These are phyloP conservation scores for Trifolium dubium DNA, from an alignment of 306 rosid genomes.

Conservation along the genomic window DNA sequence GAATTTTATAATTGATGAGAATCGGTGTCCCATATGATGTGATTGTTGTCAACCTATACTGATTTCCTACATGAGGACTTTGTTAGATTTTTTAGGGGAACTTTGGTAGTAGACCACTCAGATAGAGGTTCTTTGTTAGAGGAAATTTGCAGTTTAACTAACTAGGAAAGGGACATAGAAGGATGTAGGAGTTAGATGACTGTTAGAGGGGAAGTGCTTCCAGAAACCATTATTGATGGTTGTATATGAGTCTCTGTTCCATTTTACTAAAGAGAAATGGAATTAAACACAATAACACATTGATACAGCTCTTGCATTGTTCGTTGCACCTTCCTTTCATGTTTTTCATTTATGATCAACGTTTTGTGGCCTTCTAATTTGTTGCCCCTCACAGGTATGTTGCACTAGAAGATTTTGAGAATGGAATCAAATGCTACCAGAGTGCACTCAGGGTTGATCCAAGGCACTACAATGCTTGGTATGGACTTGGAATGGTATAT, in stretches of 20 bases:
- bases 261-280: constrained; percentile 5
- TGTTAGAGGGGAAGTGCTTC: not conserved
- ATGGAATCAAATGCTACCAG: constrained; percentile 91
- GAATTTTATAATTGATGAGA: not conserved
- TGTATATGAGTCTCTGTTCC: not conserved
- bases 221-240: not conserved
- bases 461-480: constrained; percentile 96
- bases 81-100: not conserved
- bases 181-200: not conserved
- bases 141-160: constrained; percentile 5
- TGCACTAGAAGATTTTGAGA: constrained; percentile 94
- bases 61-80: not conserved
- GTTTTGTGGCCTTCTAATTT: constrained; percentile 38
- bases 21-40: not conserved
- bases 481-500: constrained; percentile 97
- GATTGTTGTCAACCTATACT: constrained; percentile 2
- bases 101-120: not conserved
- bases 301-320: not conserved
- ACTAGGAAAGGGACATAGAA: not conserved
- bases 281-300: constrained; percentile 1
- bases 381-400: constrained; percentile 65
- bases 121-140: not conserved
- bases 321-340: not conserved
- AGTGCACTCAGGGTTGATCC: constrained; percentile 87
- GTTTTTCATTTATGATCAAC: constrained; percentile 12